A percentile compares a stretch with the other conserved stretches of the same genome.
Evolutionary conservation across 2,329 filamentous ascomycete species (phyloP).

Genomic region (Fusarium metavorans): DNA sequence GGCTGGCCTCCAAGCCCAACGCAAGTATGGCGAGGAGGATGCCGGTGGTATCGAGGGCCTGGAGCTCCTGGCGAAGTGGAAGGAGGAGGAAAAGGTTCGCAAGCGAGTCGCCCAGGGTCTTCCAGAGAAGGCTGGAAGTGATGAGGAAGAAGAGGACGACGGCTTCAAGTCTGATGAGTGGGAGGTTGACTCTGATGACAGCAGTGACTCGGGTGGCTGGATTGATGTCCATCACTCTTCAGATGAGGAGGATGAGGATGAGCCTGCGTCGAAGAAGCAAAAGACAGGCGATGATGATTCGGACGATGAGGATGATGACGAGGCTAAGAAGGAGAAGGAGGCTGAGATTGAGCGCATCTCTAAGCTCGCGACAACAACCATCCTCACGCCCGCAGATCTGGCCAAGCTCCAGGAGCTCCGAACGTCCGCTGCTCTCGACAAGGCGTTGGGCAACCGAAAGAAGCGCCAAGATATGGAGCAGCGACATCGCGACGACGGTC

Average conservation of each 20-base stretch:
- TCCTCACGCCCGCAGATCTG: conserved; percentile 96
- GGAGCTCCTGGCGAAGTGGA: conserved; percentile 92
- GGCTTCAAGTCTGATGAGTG: conserved; percentile 68
- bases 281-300: conserved; percentile 47
- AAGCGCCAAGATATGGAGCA: conserved; percentile 60
- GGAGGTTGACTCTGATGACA: conserved; percentile 71
- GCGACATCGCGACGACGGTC: conserved; percentile 85
- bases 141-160: conserved; percentile 70
- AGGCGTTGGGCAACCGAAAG: conserved; percentile 62
- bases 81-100: conserved; percentile 85
- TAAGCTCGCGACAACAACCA: conserved; percentile 89
- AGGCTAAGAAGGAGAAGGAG: conserved; percentile 58
- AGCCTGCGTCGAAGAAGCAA: conserved; percentile 66
- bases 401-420: conserved; percentile 92
- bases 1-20: conserved; percentile 79
- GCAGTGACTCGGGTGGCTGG: conserved; percentile 86
- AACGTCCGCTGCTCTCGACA: conserved; percentile 77
- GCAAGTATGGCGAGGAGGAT: conserved; percentile 85
- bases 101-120: conserved; percentile 78
- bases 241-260: conserved; percentile 76
- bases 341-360: conserved; percentile 66
- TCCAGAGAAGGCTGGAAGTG: conserved; percentile 70
- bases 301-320: conserved; percentile 54
- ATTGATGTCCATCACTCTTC: conserved; percentile 89
- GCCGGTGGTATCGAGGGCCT: conserved; percentile 89